Percentiles rank a stretch among this genome's conserved stretches.
Conservation (phyloP, 805 yeast genomes). For the Pichia thaimueangensis region DNA sequence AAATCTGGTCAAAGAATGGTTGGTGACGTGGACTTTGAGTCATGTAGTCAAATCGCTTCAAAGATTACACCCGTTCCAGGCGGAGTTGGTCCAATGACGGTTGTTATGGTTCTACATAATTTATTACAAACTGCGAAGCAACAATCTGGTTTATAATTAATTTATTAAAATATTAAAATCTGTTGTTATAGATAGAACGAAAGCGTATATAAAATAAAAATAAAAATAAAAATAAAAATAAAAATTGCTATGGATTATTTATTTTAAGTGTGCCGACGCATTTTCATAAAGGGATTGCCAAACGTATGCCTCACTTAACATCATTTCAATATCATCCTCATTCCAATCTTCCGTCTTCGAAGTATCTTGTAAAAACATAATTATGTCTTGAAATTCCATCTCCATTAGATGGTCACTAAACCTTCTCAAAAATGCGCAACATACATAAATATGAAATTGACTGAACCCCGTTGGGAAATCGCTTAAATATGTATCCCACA, state of each 20-base stretch:
- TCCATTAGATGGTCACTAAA: constrained; percentile 73
- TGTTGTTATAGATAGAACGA: background rate
- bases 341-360: constrained; percentile 77
- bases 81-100: constrained; percentile 99
- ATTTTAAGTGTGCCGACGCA: constrained; percentile 78
- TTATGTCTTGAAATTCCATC: constrained; percentile 92
- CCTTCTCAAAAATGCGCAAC: constrained; percentile 91
- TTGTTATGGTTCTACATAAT: constrained; percentile 87
- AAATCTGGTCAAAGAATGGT: constrained; percentile 78
- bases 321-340: constrained; percentile 83
- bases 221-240: background rate
- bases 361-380: constrained; percentile 83
- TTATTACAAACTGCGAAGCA: constrained; percentile 67
- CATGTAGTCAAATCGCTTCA: constrained; percentile 56
- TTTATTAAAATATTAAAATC: background rate
- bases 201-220: background rate
- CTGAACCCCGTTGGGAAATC: constrained; percentile 76
- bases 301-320: constrained; percentile 91
- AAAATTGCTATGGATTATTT: background rate
- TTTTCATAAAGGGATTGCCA: constrained; percentile 93
- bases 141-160: constrained; percentile 15
- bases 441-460: constrained; percentile 91
- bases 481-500: constrained; percentile 95
- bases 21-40: constrained; percentile 89
- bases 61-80: constrained; percentile 96